Evolutionary conservation across 352 stramenopile species (phyloP), one percentile per base, ranked within the genome.

Genomic region (Globisporangium paroecandrum): DNA sequence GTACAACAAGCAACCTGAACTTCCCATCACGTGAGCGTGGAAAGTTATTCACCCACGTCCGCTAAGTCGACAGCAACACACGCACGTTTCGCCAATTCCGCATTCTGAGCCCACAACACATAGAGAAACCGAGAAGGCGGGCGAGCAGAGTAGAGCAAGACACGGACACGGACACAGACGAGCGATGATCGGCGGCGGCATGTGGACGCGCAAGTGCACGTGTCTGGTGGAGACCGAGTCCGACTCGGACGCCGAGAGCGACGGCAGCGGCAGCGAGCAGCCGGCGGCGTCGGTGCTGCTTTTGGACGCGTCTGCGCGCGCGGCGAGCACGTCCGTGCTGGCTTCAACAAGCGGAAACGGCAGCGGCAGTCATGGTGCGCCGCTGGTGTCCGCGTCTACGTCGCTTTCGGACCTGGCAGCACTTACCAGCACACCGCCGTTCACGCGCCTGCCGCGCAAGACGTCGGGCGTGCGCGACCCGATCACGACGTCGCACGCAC

Each of bases 211-310:
- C 34, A 83, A 86, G 72, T 93, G 85, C 75, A 91, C 85, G 58
- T 93, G 85, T 69, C 69, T 77, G 10, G 77, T 81, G 25, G 85
- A 93, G 65, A 91, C 81, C 32, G 82, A 90, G 63, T 89, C 77
- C 4, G 85, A 93, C 68, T 91, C 85, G 49, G 84, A 92, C 58
- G 81, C 62, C 12, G 65, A 70, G 32, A 70, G 74, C 27, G 84
- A 92, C 29, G 78, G 72, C 54, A 61, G 72, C 22, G 79, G 89
- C n/a, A 77, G 68, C 53, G 74, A 79, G 13, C 63, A 58, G 38
- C 22, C 34, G 18, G 54, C 62, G 36, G 25, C 34, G n/a, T 49
- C 62, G 36, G 25, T 65, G 51, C 22, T 55, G 38, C 18, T 34
- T 49, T 22, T 58, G 34, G 18, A 64, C 64, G 54, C 41, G 13